Evolutionary conservation across 805 yeast species (phyloP).

Genomic region (Isabelozyma pseudorhagii): DNA sequence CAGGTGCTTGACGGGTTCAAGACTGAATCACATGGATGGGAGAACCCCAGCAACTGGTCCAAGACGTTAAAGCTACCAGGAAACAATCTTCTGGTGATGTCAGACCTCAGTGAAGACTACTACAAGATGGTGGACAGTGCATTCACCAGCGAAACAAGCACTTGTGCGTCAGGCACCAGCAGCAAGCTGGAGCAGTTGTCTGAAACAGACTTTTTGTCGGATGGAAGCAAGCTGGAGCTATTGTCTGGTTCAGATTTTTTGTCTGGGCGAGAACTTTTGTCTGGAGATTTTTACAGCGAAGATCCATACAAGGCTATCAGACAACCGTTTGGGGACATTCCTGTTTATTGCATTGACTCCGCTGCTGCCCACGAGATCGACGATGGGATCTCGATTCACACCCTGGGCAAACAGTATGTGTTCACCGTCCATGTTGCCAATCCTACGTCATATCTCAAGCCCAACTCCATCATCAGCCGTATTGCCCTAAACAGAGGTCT

Average conservation of each 20-base stretch:
- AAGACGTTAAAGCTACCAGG: slow-evolving; percentile 44
- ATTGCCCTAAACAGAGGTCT: slow-evolving; percentile 60
- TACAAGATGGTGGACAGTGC: slow-evolving; percentile 25
- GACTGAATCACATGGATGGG: slow-evolving; percentile 9
- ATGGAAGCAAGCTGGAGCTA: not conserved
- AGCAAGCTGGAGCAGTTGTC: not conserved
- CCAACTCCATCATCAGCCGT: slow-evolving; percentile 38
- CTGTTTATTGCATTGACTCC: slow-evolving; percentile 82
- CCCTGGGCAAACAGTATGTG: slow-evolving; percentile 24
- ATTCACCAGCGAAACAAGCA: not conserved
- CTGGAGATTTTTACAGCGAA: slow-evolving; percentile 17
- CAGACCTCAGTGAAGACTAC: slow-evolving; percentile 43
- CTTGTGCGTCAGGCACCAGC: not conserved
- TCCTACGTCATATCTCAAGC: slow-evolving; percentile 65
- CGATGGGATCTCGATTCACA: slow-evolving; percentile 76
- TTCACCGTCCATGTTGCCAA: slow-evolving; percentile 81
- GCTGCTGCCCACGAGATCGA: slow-evolving; percentile 84
- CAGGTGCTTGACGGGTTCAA: slow-evolving; percentile 26
- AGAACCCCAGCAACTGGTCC: slow-evolving; percentile 55
- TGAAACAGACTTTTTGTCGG: slow-evolving; percentile 3
- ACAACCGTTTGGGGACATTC: slow-evolving; percentile 39
- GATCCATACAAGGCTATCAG: slow-evolving; percentile 34
- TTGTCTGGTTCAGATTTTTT: slow-evolving; percentile 3
- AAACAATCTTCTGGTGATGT: slow-evolving; percentile 37
- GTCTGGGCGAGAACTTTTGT: not conserved